Conservation (phyloP, 169 alveolate species). For the Blepharisma undulans region DNA sequence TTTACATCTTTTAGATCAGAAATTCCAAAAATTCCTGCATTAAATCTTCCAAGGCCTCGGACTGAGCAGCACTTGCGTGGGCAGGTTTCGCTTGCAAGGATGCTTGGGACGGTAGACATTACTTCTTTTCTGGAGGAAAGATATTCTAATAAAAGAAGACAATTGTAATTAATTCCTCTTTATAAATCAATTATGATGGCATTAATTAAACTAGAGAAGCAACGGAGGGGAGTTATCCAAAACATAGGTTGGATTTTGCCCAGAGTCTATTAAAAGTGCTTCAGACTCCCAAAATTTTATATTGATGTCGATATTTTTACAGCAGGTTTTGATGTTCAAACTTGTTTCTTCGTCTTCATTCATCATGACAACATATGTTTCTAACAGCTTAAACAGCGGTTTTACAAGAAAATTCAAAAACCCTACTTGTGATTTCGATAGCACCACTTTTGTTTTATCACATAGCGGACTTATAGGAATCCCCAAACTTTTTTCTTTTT, state of each 20-base stretch:
- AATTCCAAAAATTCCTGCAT: background rate
- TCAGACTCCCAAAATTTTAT: constrained; percentile 22
- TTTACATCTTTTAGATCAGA: background rate
- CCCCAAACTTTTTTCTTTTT: constrained; percentile 62
- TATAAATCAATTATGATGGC: background rate
- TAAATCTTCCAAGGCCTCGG: background rate
- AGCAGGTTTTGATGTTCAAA: background rate
- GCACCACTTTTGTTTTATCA: constrained; percentile 64
- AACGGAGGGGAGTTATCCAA: background rate
- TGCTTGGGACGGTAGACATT: constrained; percentile 20
- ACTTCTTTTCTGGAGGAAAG: constrained; percentile 36
- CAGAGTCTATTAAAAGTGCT: background rate
- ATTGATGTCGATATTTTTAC: background rate
- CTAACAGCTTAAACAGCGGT: constrained; percentile 43
- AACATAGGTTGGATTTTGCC: background rate
- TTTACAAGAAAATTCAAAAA: constrained; percentile 62
- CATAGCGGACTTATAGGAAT: constrained; percentile 68
- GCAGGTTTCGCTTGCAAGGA: constrained; percentile 13
- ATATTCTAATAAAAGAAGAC: constrained; percentile 4
- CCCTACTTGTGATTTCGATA: constrained; percentile 64
- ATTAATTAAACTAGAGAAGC: background rate
- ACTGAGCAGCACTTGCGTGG: background rate
- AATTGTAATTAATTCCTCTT: background rate
- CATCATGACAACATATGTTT: constrained; percentile 20
- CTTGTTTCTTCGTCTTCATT: constrained; percentile 7